Base-by-base conservation (phyloP, 1,139 yeast species). In the Hemisphaericaspora lyxosophila region DNA sequence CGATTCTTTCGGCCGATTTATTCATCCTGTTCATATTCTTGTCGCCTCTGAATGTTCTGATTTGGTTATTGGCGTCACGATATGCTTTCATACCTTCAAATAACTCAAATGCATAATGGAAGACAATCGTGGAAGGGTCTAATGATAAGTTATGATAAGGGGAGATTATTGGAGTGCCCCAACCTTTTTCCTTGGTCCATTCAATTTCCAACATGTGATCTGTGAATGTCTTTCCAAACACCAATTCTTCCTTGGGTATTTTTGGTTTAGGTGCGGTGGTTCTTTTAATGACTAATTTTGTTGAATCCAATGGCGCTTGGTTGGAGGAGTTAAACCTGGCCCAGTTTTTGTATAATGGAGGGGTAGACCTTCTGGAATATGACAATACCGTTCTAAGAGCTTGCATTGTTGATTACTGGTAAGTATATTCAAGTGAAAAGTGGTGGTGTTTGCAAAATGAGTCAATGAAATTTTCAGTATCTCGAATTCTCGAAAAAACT, bases 71-170 rank as follows among this genome's bases (percentile, higher is more conserved):
- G 13, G 64, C 51, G 47, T 84, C 90, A 50, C 79, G 75, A 75
- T 89, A 92, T 6, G 97, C 97, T 73, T 92, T 92, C 75, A 92
- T 75, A 48, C 98, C 98, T 71, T 92, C 98, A 53, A 92, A 92
- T 49, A 92, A 77, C 63, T 89, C 96, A 58, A 92, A 92, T 1
- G 96, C 92, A 57, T 92, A 92, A 67, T 92, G 98, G 66, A 92
- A 81, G 24, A 90, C 97, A 57, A 84, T 78, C 7, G 94, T 67
- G 8, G 97, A 81, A 20, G 98, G 98, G 54, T 89, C 96, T 38
- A 92, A 64, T 14, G 70, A 55, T 42, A 92, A 66, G 35, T 80
- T 78, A 42, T 82, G 92, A 64, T 87, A 89, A 14, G 97, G 97
- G 50, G 78, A 77, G 59, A 92, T 90, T 55, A 75, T 78, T 22